Evolutionary conservation across 495 filamentous ascomycete genomes (phyloP).

Genomic region (Xylaria venustula): DNA sequence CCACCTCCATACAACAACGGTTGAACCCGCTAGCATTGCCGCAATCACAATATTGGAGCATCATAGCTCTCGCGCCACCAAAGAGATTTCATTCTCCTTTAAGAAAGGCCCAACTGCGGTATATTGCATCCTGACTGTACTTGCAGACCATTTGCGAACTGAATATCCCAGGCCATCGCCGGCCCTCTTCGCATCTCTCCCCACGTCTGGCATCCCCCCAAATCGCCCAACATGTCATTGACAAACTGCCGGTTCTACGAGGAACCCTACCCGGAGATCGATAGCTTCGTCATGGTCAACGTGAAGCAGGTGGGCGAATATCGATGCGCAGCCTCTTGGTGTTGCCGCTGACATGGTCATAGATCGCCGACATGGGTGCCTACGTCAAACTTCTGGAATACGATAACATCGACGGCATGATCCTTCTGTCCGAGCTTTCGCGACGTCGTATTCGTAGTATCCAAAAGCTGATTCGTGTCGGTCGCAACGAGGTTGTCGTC

Average conservation of each 20-base stretch:
- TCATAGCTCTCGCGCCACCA: background rate
- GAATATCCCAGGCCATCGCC: background rate
- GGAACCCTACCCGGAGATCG: constrained; percentile 96
- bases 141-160: background rate
- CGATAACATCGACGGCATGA: constrained; percentile 99
- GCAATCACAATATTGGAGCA: background rate
- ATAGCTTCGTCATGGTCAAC: constrained; percentile 99
- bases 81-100: background rate
- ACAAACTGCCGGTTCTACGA: constrained; percentile 99
- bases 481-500: constrained; percentile 96
- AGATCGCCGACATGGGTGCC: constrained; percentile 99
- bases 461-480: constrained; percentile 97
- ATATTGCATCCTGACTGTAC: background rate
- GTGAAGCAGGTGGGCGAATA: constrained; percentile 74
- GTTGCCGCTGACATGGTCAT: constrained; percentile 19
- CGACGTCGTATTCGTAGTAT: constrained; percentile 96
- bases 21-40: constrained; percentile 7
- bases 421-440: constrained; percentile 92
- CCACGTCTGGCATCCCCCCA: background rate
- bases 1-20: constrained; percentile 10
- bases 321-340: background rate
- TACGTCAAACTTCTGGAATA: constrained; percentile 99
- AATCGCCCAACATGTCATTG: constrained; percentile 73
- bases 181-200: background rate
- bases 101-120: background rate